These are phyloP conservation scores for Aspergillus ostianus DNA, from an alignment of 495 filamentous ascomycete species.

Conservation along the genomic window DNA sequence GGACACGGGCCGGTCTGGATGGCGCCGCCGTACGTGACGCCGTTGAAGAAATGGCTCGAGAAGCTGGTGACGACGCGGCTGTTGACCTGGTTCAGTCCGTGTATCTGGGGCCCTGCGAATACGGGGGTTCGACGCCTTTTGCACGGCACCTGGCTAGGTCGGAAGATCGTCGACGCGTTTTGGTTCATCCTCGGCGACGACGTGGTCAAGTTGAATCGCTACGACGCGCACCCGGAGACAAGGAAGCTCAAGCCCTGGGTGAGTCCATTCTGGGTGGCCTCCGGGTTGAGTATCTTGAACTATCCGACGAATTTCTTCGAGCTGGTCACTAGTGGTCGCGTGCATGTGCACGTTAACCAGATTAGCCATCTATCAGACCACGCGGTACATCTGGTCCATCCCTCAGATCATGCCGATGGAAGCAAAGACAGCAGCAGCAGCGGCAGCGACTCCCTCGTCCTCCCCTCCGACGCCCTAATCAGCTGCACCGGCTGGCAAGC, in stretches of 20 bases:
- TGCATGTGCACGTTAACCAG: constrained; percentile 63
- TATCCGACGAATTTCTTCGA: constrained; percentile 66
- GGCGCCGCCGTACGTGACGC: constrained; percentile 61
- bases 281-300: constrained; percentile 65
- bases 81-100: constrained; percentile 65
- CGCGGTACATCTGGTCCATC: constrained; percentile 55
- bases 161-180: constrained; percentile 66
- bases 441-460: background rate
- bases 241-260: constrained; percentile 65
- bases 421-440: background rate
- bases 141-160: constrained; percentile 65
- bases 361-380: constrained; percentile 48
- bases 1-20: constrained; percentile 77
- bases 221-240: constrained; percentile 59
- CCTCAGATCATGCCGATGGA: too few relatives aligned
- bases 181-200: constrained; percentile 63
- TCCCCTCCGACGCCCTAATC: constrained; percentile 57
- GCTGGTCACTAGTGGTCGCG: constrained; percentile 53
- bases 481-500: constrained; percentile 70
- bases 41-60: constrained; percentile 58
- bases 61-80: constrained; percentile 63
- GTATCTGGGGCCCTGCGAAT: constrained; percentile 57
- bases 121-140: constrained; percentile 50
- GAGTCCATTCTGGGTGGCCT: constrained; percentile 61
- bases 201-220: constrained; percentile 56